Evolutionary conservation across 441 rosid genomes (phyloP), one percentile per base, ranked within the genome.

Genomic region (Populus trichocarpa): DNA sequence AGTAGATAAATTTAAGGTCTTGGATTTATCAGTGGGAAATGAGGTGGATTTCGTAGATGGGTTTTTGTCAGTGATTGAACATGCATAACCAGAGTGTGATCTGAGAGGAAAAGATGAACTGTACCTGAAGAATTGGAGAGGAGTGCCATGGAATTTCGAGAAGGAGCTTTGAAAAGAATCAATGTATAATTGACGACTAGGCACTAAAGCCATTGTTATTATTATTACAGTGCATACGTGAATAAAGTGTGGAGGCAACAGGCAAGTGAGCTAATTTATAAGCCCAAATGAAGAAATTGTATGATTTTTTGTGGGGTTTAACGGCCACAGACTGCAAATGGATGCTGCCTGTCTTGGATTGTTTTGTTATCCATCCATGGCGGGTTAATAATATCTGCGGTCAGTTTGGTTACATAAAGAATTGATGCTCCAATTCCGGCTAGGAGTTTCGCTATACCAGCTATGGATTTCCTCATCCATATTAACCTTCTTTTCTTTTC

Each of bases 111-210:
- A 64, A 74, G 83, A 69, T 40, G 83, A 85, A 74, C 13, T 79
- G 80, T 81, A 89, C 86, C 92, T 83, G 82, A 83, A 80, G 84
- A 90, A 86, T 16, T 69, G 84, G 76, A 86, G 80, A 73, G 78
- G 83, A 30, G 69, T 75, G 77, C 89, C 90, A 69, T 86, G 84
- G 83, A 88, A 78, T 30, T 77, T 85, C 38, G 85, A 84, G 73
- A 89, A 81, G 35, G 90, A 87, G 84, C 78, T 83, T 82, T 90
- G 90, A 69, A 89, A 72, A 0, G 92, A 84, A 84, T 88, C 90
- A 30, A 82, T n/a, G 32, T 80, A 84, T 25, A 91, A 85, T 69
- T 91, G 95, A 82, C 86, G 87, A 82, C 74, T 81, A 26, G 94
- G 91, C 14, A 78, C 81, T 14, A 91, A 64, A 80, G 91, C 86